Evolutionary conservation across 176 grass and related monocot species (phyloP), one percentile per base, ranked within the genome.

Genomic region (Carex myosuroides): DNA sequence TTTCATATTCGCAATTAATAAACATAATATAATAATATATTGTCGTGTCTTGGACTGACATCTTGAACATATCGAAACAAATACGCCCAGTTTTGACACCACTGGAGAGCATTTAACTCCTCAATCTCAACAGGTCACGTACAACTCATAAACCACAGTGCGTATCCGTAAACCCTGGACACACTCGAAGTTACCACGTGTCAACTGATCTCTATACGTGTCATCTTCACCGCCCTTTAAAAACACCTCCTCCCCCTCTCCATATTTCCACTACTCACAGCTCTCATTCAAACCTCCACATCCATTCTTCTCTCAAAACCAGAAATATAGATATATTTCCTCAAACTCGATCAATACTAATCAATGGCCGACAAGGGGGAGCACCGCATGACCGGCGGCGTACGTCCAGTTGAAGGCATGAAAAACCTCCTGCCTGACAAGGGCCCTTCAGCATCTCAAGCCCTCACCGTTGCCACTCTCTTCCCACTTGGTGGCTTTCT

Each of bases 401-500:
- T 24, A 10, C 65, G 87, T 2, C 87, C 80, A 33, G 24, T 33
- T 2, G 84, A 87, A 0, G 90, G 85, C 2, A 85, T 88, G 86
- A 94, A 94, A 57, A 85, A 91, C 18, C 79, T 94, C 57, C 3
- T 91, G 8, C 87, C 88, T 59, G 87, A 94, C 26, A 97, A 90
- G 87, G 84, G 61, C n/a, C 94, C 94, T 0, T 81, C 92, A 64
- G 90, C 90, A 57, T 91, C 92, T 12, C 94, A 94, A 80, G 94
- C 90, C 29, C 85, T 97, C 79, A 91, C 94, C 6, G 90, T 97
- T 32, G 94, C 90, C 39, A 94, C 85, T 81, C 92, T 97, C 71
- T 90, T 97, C 85, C 94, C 94, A 18, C 80, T 92, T 22, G 92
- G 92, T 9, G 94, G 94, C 3, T 72, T 94, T 46, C 89, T 94